phyloP scores from a whole-genome alignment of 2,329 filamentous ascomycete genomes.

The Alternaria panax region DNA sequence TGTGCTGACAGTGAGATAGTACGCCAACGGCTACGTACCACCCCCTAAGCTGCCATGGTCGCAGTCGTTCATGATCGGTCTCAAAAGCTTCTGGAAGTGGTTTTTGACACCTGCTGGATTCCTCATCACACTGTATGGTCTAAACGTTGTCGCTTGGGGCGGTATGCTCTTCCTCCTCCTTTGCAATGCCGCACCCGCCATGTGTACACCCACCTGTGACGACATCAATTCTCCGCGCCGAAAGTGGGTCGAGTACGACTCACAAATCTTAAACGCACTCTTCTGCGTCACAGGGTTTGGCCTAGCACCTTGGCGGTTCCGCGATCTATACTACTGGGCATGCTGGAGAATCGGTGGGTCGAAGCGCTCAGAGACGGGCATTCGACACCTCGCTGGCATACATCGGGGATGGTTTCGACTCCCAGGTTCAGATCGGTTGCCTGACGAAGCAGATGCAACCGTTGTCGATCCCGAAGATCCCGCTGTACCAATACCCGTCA shows the following conservation, averaged over 20 bases:
- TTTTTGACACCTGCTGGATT: slow-evolving; percentile 78
- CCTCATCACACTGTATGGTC: slow-evolving; percentile 76
- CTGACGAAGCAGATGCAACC: slow-evolving; percentile 32
- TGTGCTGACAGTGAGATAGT: slow-evolving; percentile 24
- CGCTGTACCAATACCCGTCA: slow-evolving; percentile 68
- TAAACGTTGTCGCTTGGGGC: slow-evolving; percentile 88
- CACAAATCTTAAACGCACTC: slow-evolving; percentile 81
- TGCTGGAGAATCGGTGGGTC: slow-evolving; percentile 65
- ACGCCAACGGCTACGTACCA: slow-evolving; percentile 52
- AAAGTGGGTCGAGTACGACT: slow-evolving; percentile 85
- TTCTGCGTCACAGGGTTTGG: slow-evolving; percentile 91
- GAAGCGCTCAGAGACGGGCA: slow-evolving; percentile 56
- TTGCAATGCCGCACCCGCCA: slow-evolving; percentile 74
- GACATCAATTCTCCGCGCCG: slow-evolving; percentile 77
- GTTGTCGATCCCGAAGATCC: slow-evolving; percentile 49
- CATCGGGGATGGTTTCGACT: slow-evolving; percentile 80
- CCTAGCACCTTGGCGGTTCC: slow-evolving; percentile 81
- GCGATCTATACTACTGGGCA: slow-evolving; percentile 77
- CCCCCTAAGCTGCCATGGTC: slow-evolving; percentile 61
- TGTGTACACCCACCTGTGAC: slow-evolving; percentile 75
- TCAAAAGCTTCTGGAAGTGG: slow-evolving; percentile 74
- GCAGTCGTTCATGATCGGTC: slow-evolving; percentile 64
- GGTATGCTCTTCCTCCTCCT: slow-evolving; percentile 89
- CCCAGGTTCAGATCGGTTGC: slow-evolving; percentile 67
- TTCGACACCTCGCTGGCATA: slow-evolving; percentile 75